Conservation (phyloP, 768 basidiomycete species). For the Boletus reticuloceps region DNA sequence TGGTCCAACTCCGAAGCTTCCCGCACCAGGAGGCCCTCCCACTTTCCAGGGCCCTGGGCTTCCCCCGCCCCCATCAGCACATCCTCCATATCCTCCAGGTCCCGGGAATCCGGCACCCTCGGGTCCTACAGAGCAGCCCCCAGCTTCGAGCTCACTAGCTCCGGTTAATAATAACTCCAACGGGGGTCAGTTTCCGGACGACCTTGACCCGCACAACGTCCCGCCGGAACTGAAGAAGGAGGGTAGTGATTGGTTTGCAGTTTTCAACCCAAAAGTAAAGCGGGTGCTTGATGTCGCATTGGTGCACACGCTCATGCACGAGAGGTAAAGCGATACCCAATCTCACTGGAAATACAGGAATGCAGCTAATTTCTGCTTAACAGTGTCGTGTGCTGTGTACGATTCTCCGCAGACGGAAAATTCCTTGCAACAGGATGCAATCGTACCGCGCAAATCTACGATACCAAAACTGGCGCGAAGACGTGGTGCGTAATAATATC, state of each 20-base stretch:
- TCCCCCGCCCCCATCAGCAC: constrained; percentile 33
- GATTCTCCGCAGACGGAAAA: constrained; percentile 93
- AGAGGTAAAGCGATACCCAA: constrained; percentile 54
- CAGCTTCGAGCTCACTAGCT: constrained; percentile 24
- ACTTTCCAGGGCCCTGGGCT: constrained; percentile 37
- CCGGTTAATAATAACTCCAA: constrained; percentile 28
- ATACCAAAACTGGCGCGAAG: constrained; percentile 82
- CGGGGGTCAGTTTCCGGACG: constrained; percentile 33
- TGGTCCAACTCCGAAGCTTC: constrained; percentile 39
- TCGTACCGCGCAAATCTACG: constrained; percentile 92
- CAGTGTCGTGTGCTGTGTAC: constrained; percentile 86
- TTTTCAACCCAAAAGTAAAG: constrained; percentile 82
- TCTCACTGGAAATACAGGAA: background rate
- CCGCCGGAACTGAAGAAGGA: constrained; percentile 48
- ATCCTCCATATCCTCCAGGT: constrained; percentile 30
- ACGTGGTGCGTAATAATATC: constrained; percentile 59
- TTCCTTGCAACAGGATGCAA: constrained; percentile 95
- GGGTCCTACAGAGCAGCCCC: constrained; percentile 22
- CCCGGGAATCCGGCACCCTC: constrained; percentile 34
- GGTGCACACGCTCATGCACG: constrained; percentile 87
- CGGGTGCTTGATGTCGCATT: constrained; percentile 74
- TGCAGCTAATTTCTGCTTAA: constrained; percentile 8
- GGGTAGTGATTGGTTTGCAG: constrained; percentile 84
- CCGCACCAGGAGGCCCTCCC: constrained; percentile 27
- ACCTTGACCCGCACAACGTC: constrained; percentile 34